Percentiles rank a stretch among this genome's conserved stretches.
phyloP scores from a whole-genome alignment of 2,329 filamentous ascomycete genomes.

The Aureobasidium uvarum region DNA sequence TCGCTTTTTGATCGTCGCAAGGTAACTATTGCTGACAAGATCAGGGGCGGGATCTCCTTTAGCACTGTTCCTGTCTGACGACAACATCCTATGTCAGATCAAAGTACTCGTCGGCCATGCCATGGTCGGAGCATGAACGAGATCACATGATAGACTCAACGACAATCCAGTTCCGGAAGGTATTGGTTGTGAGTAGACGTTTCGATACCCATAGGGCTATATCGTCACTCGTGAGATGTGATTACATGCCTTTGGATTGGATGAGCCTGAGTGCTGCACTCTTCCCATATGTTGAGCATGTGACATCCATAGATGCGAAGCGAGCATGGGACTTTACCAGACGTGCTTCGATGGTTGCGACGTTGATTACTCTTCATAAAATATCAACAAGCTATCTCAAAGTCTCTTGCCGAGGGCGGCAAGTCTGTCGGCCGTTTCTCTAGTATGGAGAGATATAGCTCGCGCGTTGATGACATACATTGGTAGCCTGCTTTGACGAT shows the following conservation, averaged over 20 bases:
- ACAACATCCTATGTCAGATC: not conserved
- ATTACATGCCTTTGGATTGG: not conserved
- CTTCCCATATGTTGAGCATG: too few relatives aligned
- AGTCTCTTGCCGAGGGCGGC: slow-evolving; percentile 58
- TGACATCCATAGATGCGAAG: too few relatives aligned
- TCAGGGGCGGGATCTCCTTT: slow-evolving; percentile 3
- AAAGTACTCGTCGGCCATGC: not conserved
- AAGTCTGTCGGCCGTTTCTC: not conserved
- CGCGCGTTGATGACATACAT: not conserved
- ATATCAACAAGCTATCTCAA: slow-evolving; percentile 62
- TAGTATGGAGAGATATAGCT: not conserved
- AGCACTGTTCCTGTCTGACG: not conserved
- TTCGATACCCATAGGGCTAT: too few relatives aligned
- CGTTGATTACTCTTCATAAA: slow-evolving; percentile 47
- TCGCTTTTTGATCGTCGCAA: slow-evolving; percentile 3
- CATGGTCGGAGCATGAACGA: not conserved
- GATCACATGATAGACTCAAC: not conserved
- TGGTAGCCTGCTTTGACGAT: slow-evolving; percentile 8
- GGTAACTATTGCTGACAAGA: not conserved
- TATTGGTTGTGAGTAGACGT: not conserved
- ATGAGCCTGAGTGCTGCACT: not conserved
- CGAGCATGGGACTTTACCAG: too few relatives aligned
- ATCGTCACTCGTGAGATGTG: not conserved
- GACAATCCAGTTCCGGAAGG: not conserved
- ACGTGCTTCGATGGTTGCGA: slow-evolving; percentile 36